phyloP scores from a whole-genome alignment of 2,329 filamentous ascomycete species.

The Microdochium trichocladiopsis region DNA sequence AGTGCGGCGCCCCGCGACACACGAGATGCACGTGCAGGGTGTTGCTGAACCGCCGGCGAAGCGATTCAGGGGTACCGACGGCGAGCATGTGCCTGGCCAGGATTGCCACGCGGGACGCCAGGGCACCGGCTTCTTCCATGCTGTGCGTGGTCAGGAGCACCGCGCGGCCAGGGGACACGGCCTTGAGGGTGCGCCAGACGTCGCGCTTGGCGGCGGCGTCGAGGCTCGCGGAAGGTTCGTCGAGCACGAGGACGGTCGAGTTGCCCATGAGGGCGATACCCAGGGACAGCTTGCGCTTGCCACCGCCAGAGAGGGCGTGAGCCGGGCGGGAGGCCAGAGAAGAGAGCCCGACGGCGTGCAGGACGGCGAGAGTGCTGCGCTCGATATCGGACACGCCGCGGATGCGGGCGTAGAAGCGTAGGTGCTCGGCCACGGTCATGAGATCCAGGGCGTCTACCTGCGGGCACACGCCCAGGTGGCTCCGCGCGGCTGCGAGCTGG shows the following conservation, averaged over 20 bases:
- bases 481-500: conserved; percentile 63
- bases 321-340: conserved; percentile 70
- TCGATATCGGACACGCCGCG: conserved; percentile 68
- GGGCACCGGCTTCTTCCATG: conserved; percentile 91
- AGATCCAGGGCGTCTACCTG: conserved; percentile 78
- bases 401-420: conserved; percentile 80
- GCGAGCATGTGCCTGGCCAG: conserved; percentile 82
- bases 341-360: conserved; percentile 72
- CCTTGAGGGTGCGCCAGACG: conserved; percentile 82
- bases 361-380: conserved; percentile 70
- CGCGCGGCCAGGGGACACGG: conserved; percentile 66
- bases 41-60: conserved; percentile 71
- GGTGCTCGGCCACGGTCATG: conserved; percentile 83
- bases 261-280: conserved; percentile 92
- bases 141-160: conserved; percentile 86
- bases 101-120: conserved; percentile 79
- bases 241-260: conserved; percentile 76
- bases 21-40: conserved; percentile 77
- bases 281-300: conserved; percentile 85
- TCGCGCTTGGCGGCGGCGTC: conserved; percentile 85
- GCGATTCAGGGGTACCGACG: conserved; percentile 64
- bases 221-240: conserved; percentile 84
- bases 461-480: conserved; percentile 83
- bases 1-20: conserved; percentile 66
- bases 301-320: conserved; percentile 75